Evolutionary conservation across 495 filamentous ascomycete genomes (phyloP), one percentile per base, ranked within the genome.

Genomic region (Pyrenula massariospora): DNA sequence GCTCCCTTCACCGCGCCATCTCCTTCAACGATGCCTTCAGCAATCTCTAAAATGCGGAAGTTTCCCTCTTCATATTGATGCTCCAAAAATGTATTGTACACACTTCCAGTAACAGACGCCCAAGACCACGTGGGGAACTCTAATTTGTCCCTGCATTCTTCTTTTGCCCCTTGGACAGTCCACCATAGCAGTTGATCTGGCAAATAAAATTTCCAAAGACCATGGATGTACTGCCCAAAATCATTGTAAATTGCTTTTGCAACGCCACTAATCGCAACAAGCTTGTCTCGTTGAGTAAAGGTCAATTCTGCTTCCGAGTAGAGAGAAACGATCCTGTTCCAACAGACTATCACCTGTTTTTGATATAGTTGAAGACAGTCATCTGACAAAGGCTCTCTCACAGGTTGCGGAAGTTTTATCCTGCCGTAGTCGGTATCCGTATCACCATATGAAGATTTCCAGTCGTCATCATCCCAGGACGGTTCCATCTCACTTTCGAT

Each of bases 181-280:
- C 19, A 52, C 50, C 50, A 52, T 21, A 52, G 50, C 50, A 52
- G 19, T 52, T 20, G 19, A 21, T 20, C 50, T 8, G 50, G 50
- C n/a, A 52, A 24, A 24, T 52, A 24, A 21, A 24, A 52, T 24
- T 24, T 52, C 50, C 50, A 52, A 20, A 52, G 50, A 24, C 50
- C 50, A 20, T 20, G 19, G n/a, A 52, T 20, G 19, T 52, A 52
- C 50, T 52, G 50, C 22, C 22, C 50, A 20, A 19, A 20, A 10
- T 25, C 25, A 10, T 52, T 42, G 24, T 25, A 12, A 12, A 24
- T 25, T 10, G 51, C 24, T 22, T 10, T 22, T 23, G n/a, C 23
- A 42, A 63, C 53, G n/a, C 64, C 66, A 3, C 62, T 58, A 1
- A 68, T 42, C 12, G 62, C 66, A 12, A 60, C 51, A 19, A 68